Percentiles rank a stretch among this genome's conserved stretches.
Evolutionary conservation across 202 grass and related monocot genomes (phyloP).

Genomic region (Saccharum hybrid): DNA sequence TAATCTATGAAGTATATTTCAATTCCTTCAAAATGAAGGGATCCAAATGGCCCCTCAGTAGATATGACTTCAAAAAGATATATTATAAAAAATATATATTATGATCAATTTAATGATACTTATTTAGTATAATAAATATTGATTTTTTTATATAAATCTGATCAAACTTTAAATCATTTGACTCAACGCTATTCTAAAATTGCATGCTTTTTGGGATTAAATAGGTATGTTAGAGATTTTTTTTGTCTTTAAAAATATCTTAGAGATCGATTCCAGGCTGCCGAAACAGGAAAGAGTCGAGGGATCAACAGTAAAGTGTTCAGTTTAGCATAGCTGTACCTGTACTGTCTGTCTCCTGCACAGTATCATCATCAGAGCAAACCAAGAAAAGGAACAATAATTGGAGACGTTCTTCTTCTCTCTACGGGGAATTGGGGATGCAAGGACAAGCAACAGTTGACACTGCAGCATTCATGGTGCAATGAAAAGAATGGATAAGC

Average conservation of each 20-base stretch:
- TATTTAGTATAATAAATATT: not conserved
- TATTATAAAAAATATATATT: not conserved
- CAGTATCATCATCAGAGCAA: slow-evolving; percentile 7
- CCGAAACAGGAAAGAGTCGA: not conserved
- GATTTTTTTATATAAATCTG: not conserved
- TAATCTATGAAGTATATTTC: no score
- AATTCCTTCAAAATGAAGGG: no score
- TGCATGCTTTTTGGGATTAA: not conserved
- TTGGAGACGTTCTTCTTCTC: slow-evolving; percentile 11
- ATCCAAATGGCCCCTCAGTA: no score
- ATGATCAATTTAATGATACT: not conserved
- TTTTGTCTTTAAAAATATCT: not conserved
- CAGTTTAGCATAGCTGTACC: slow-evolving; percentile 26
- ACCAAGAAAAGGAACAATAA: slow-evolving; percentile 35
- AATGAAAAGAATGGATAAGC: slow-evolving; percentile 32
- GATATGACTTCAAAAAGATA: no score
- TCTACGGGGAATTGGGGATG: not conserved
- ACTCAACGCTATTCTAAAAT: not conserved
- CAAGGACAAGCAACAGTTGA: slow-evolving; percentile 6
- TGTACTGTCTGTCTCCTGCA: slow-evolving; percentile 23
- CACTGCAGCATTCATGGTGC: not conserved
- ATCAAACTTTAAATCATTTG: not conserved
- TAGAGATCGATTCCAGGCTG: not conserved
- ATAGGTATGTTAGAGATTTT: not conserved
- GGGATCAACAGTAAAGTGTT: not conserved